Evolutionary conservation across 306 rosid genomes (phyloP), one percentile per base, ranked within the genome.

Genomic region (Cicer bijugum): DNA sequence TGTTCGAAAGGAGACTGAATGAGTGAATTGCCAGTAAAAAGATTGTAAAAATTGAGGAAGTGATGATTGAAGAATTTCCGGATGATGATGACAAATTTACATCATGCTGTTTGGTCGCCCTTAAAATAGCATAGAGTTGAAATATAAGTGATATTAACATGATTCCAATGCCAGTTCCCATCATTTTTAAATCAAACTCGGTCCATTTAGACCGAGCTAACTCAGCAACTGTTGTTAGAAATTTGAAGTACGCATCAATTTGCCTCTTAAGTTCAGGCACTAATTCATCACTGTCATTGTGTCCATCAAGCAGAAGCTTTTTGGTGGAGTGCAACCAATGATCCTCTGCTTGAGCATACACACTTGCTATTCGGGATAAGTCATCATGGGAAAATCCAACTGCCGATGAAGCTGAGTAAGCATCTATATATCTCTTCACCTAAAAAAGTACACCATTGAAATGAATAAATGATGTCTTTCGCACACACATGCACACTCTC

Each of bases 201-300:
- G 95, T 94, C 98, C 98, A 94, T 81, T 94, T 94, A 57, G 92
- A 87, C 65, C 98, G 97, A 60, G 98, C 98, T 62, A 91, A 90
- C 82, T 91, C 96, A 12, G 95, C 92, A 9, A 91, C 87, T 6
- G 83, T 84, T 67, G 88, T 73, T 67, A 91, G 87, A 73, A 94
- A 94, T 75, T 78, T 78, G 61, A 86, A 78, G 79, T 86, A 91
- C 33, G 85, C 84, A 62, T 89, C 85, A 74, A 89, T 87, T 81
- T 94, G 97, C 84, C 44, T 78, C 86, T 79, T 82, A 43, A 91
- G 91, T 70, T 79, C 78, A 51, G 86, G 86, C 63, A 87, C 45
- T 71, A 81, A 55, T 58, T 69, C 65, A 83, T 79, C 74, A 75
- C 81, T 72, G 85, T 71, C 80, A 70, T 56, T 80, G 67, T 73